Base-by-base conservation (phyloP, 208 protist species). In the Hexamita inflata region DNA sequence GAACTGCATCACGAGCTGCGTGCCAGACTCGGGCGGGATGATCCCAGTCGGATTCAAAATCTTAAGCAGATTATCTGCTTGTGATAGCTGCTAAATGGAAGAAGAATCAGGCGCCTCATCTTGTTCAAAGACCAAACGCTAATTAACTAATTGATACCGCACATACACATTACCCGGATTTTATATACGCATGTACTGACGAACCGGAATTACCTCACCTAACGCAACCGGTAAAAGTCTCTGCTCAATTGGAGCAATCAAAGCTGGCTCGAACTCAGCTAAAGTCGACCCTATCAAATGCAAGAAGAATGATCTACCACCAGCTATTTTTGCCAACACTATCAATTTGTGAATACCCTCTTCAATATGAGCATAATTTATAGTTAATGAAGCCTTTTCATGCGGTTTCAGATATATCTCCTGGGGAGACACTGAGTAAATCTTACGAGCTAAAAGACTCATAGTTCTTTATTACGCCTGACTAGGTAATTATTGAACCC, bases 331-430 rank as follows among this genome's bases (percentile, higher is more conserved):
- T 9, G 42, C 64, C 64, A 42, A 38, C 11, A 70, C 64, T 49
- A 42, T 9, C 15, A 70, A 38, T 38, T 70, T 34, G n/a, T 70
- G 64, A 45, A 70, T 34, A 57, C 64, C 64, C n/a, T 70, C 64
- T 45, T 70, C 64, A n/a, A n/a, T 15, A 45, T 70, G 64, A 49
- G 40, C 2, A 38, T 70, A 70, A n/a, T 7, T 70, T 24, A 70
- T 70, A 45, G 28, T 45, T 11, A 70, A 45, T 24, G 32, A 15
- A 15, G 4, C 19, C 35, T 70, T 70, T 38, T 70, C 9, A 13
- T 45, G 9, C 4, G n/a, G n/a, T 38, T 70, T 13, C 2, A 70
- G 38, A 19, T 70, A 45, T 28, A 70, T 45, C 26, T 38, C 30
- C n/a, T 70, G 19, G 11, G 64, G 64, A 19, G 64, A 35, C 4